Evolutionary conservation across 1,284 basidiomycete species (phyloP).

Genomic region (Sanghuangporus weigelae): DNA sequence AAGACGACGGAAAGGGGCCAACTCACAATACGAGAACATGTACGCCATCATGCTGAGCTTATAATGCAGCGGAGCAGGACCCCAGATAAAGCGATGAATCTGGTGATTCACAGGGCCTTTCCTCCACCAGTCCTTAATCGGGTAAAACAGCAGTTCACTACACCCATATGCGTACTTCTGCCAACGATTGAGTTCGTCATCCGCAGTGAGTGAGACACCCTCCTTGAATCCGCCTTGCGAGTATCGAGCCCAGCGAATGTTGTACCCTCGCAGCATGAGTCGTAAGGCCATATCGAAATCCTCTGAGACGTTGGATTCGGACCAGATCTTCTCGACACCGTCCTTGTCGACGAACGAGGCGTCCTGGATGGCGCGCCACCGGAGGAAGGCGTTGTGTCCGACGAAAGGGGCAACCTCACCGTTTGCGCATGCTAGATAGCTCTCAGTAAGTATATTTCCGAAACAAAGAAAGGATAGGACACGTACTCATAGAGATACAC

Average conservation of each 20-base stretch:
- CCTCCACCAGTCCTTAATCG: constrained; percentile 64
- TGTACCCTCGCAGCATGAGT: constrained; percentile 62
- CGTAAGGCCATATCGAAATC: constrained; percentile 75
- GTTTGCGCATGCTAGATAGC: constrained; percentile 51
- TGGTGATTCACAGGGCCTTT: constrained; percentile 75
- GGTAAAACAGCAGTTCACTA: constrained; percentile 75
- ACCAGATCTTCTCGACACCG: constrained; percentile 72
- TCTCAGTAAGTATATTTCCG: background rate
- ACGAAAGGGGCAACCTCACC: constrained; percentile 84
- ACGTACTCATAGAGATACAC: constrained; percentile 55
- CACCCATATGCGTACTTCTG: constrained; percentile 82
- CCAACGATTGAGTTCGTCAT: constrained; percentile 81
- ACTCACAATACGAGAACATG: constrained; percentile 74
- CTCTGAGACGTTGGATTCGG: constrained; percentile 78
- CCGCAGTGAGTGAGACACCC: constrained; percentile 76
- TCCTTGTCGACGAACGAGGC: constrained; percentile 67
- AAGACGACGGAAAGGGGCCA: background rate
- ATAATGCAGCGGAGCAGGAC: constrained; percentile 72
- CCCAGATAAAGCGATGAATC: constrained; percentile 75
- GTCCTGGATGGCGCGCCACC: constrained; percentile 82
- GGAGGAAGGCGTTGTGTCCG: constrained; percentile 84
- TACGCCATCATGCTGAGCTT: constrained; percentile 76
- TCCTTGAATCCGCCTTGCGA: constrained; percentile 78
- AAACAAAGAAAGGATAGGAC: background rate
- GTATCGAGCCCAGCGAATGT: constrained; percentile 81